Conservation (phyloP, 345 rosid species). For the Populus pruinosa region DNA sequence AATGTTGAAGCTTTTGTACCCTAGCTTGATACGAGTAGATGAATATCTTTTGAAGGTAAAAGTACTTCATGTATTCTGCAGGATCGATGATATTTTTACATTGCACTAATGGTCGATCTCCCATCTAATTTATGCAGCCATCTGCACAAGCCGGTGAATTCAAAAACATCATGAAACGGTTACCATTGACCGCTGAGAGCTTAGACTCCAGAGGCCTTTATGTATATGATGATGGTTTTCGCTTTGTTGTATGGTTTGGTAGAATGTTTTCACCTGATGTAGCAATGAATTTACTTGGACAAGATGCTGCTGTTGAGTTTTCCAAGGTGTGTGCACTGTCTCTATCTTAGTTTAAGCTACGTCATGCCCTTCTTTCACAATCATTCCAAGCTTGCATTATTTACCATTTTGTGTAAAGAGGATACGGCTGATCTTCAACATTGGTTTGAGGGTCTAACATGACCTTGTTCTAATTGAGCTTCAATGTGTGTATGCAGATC, state of each 20-base stretch:
- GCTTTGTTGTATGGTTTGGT: constrained; percentile 89
- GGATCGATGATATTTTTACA: neutral
- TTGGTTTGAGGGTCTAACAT: neutral
- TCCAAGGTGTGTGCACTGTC: constrained; percentile 61
- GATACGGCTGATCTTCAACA: neutral
- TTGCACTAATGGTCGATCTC: constrained; percentile 11
- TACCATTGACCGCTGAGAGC: constrained; percentile 77
- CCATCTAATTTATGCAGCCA: constrained; percentile 52
- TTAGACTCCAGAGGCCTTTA: constrained; percentile 94
- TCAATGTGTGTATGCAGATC: neutral
- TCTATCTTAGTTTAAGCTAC: neutral
- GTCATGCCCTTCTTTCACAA: neutral
- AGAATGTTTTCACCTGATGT: constrained; percentile 89
- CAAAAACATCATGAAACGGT: constrained; percentile 38
- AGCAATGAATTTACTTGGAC: constrained; percentile 73
- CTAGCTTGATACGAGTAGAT: constrained; percentile 77
- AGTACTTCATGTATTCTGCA: neutral
- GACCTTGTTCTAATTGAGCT: neutral
- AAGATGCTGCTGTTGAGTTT: constrained; percentile 81
- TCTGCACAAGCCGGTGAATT: constrained; percentile 45
- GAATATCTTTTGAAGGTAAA: constrained; percentile 75
- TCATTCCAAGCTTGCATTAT: neutral
- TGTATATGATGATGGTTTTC: constrained; percentile 82
- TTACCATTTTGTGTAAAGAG: neutral
- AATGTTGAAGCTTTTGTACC: constrained; percentile 83